Percentiles rank a stretch among this genome's conserved stretches.
phyloP scores from a whole-genome alignment of 2,329 filamentous ascomycete species.

The Periconia macrospinosa region DNA sequence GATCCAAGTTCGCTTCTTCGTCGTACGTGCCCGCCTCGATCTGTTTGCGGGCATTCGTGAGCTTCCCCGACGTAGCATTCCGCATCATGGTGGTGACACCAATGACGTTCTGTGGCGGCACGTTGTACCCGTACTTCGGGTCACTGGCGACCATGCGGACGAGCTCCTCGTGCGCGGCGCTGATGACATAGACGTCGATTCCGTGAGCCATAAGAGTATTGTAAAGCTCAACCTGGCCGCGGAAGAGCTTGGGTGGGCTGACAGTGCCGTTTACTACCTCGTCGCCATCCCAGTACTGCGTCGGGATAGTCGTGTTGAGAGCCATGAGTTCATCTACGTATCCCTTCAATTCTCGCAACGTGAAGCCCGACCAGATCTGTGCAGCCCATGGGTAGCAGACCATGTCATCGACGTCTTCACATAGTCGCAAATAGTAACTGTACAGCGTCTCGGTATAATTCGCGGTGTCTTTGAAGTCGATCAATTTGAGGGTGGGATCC shows the following conservation, averaged over 20 bases:
- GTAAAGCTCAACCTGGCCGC: constrained; percentile 30
- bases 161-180: constrained; percentile 34
- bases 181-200: constrained; percentile 34
- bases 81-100: constrained; percentile 32
- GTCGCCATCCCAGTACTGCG: constrained; percentile 30
- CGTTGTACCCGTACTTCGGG: constrained; percentile 36
- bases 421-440: constrained; percentile 34
- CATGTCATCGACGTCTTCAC: constrained; percentile 31
- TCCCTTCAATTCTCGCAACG: constrained; percentile 26
- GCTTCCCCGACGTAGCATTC: constrained; percentile 26
- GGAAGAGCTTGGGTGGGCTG: constrained; percentile 27
- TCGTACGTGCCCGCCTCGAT: constrained; percentile 28
- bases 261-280: constrained; percentile 19
- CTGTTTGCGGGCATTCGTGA: constrained; percentile 31
- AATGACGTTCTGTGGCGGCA: constrained; percentile 32
- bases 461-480: constrained; percentile 36
- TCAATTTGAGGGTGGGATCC: constrained; percentile 30
- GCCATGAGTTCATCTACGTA: constrained; percentile 36
- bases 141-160: constrained; percentile 36
- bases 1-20: constrained; percentile 25
- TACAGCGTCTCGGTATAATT: constrained; percentile 35
- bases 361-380: constrained; percentile 32
- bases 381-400: constrained; percentile 36
- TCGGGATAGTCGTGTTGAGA: constrained; percentile 25
- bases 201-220: constrained; percentile 33